phyloP scores from a whole-genome alignment of 1,284 basidiomycete species.

The Chalciporus sp. region DNA sequence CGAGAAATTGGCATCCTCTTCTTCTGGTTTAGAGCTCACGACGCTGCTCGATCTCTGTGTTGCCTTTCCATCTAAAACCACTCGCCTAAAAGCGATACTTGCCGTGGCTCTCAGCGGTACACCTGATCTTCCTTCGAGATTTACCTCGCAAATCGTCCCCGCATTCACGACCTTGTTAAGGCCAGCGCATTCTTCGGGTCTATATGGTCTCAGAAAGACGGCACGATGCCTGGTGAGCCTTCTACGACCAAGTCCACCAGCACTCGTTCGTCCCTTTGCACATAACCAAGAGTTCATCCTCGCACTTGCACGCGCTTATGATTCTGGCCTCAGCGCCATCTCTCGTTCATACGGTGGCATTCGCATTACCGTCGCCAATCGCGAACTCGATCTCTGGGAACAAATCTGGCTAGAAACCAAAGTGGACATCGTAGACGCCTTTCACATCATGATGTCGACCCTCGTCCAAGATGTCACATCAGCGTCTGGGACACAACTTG shows the following conservation, averaged over 20 bases:
- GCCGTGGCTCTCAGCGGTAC: slow-evolving; percentile 38
- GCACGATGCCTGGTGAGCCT: slow-evolving; percentile 58
- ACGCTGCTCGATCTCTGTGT: slow-evolving; percentile 65
- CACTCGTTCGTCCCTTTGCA: slow-evolving; percentile 52
- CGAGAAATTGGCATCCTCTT: slow-evolving; percentile 47
- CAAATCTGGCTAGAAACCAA: slow-evolving; percentile 69
- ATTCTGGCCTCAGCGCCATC: slow-evolving; percentile 52
- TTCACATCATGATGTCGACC: slow-evolving; percentile 57
- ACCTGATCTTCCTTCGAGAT: slow-evolving; percentile 36
- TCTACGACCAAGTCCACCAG: slow-evolving; percentile 51
- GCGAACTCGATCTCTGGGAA: slow-evolving; percentile 63
- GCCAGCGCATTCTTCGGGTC: slow-evolving; percentile 45
- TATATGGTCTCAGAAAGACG: slow-evolving; percentile 67
- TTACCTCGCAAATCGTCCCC: slow-evolving; percentile 50
- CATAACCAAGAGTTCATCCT: slow-evolving; percentile 54
- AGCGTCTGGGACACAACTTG: slow-evolving; percentile 43
- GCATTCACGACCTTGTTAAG: slow-evolving; percentile 55
- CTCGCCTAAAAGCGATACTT: slow-evolving; percentile 49
- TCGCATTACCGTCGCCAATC: slow-evolving; percentile 29
- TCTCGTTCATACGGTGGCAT: slow-evolving; percentile 64
- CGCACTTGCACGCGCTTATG: slow-evolving; percentile 60
- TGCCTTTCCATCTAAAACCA: slow-evolving; percentile 50
- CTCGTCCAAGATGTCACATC: slow-evolving; percentile 52
- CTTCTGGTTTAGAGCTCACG: slow-evolving; percentile 48
- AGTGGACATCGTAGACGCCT: slow-evolving; percentile 66